Evolutionary conservation across 1,139 yeast species (phyloP), one percentile per base, ranked within the genome.

Genomic region (Diutina rugosa): DNA sequence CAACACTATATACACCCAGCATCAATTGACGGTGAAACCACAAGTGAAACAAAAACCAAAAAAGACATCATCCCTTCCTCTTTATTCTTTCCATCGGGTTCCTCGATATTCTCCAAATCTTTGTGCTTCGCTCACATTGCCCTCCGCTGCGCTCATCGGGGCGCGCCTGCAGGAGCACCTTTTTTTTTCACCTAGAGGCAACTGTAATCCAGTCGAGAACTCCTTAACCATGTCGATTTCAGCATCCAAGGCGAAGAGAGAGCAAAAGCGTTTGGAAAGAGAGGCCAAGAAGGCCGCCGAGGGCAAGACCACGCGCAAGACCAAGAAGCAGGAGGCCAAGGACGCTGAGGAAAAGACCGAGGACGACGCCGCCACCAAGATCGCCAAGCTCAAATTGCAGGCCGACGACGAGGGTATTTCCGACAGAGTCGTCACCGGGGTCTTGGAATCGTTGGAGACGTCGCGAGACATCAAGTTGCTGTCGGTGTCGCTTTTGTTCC

Each of bases 361-460:
- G 56, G 90, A 82, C 55, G 81, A 78, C 59, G 82, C 87, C 51
- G 86, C 90, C 55, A 81, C 85, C 61, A 89, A 84, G 70, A 83
- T 93, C 68, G 89, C 85, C 61, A 86, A 89, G 72, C 79, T 93
- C 74, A 91, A 91, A 72, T 76, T 91, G 67, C 99, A 93, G 74
- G 86, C 88, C 68, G 98, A 93, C 72, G 86, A 88, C 68, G 85
- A 90, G 66, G 98, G 98, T 64, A 70, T 93, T 59, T 89, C 97
- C 53, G 99, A 93, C 72, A 89, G 99, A 79, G 99, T 93, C 62
- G 88, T 95, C 64, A 93, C 99, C 52, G 99, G 99, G 79, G 99
- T 95, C 57, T 78, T 93, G 70, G 93, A 87, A 60, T 89, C 97
- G 56, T 78, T 93, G 70, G 79, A 71, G 51, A 91, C 98, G 28